Percentiles rank a stretch among this genome's conserved stretches.
phyloP scores from a whole-genome alignment of 257 asterid species.

The Fraxinus anomala region DNA sequence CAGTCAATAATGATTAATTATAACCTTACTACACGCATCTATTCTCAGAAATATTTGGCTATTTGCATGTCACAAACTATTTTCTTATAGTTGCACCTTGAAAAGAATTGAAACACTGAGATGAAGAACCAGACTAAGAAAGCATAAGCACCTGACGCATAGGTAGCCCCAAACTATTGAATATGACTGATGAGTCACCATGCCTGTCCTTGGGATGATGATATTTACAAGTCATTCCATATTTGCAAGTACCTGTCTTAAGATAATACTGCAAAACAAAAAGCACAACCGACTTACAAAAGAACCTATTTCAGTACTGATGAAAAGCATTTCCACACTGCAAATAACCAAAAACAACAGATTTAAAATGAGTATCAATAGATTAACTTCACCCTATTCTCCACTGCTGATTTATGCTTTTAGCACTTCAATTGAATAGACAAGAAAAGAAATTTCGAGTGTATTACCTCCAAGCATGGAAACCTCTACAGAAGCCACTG shows the following conservation, averaged over 20 bases:
- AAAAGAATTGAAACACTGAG: constrained; percentile 5
- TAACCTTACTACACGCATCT: constrained; percentile 10
- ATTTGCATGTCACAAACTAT: not conserved
- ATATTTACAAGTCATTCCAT: constrained; percentile 65
- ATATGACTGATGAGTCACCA: constrained; percentile 33
- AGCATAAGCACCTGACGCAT: constrained; percentile 65
- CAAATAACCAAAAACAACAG: not conserved
- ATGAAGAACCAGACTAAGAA: constrained; percentile 6
- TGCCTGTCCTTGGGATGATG: constrained; percentile 68
- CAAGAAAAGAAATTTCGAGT: not conserved
- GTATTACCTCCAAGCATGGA: not conserved
- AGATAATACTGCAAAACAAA: constrained; percentile 57
- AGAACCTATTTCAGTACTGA: not conserved
- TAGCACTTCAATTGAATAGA: constrained; percentile 7
- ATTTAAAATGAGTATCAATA: not conserved
- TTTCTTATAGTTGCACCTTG: not conserved
- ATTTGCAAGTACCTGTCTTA: constrained; percentile 77
- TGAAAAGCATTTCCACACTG: not conserved
- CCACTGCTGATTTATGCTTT: not conserved
- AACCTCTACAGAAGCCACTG: not conserved
- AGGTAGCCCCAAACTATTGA: constrained; percentile 65
- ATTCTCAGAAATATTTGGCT: not conserved
- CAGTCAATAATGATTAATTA: constrained; percentile 17
- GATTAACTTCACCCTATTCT: not conserved
- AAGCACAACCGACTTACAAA: not conserved